A percentile compares a stretch with the other conserved stretches of the same genome.
Conservation (phyloP, 768 basidiomycete species). For the Termitomyces sp. region DNA sequence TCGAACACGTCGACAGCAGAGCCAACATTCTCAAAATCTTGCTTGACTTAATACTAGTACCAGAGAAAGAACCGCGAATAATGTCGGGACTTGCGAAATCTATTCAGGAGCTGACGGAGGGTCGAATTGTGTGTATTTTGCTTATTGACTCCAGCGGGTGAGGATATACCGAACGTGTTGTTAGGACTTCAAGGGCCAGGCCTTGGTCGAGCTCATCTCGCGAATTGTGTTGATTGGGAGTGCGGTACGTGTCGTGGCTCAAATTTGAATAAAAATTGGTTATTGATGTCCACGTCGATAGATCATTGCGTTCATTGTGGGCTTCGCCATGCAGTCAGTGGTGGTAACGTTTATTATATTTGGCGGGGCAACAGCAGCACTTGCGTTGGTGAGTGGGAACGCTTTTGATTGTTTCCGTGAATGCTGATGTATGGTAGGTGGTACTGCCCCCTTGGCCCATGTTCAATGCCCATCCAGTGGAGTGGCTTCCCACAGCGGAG, state of each 20-base stretch:
- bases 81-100: constrained; percentile 5
- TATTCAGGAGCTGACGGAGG: constrained; percentile 30
- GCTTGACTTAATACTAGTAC: neutral
- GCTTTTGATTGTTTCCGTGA: neutral
- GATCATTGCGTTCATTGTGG: constrained; percentile 51
- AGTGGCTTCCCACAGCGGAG: constrained; percentile 43
- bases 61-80: neutral
- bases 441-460: constrained; percentile 68
- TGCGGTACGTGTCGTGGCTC: constrained; percentile 32
- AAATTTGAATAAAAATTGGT: neutral
- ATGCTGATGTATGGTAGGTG: constrained; percentile 29
- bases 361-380: constrained; percentile 29
- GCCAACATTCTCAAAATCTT: neutral
- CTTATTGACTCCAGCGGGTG: neutral
- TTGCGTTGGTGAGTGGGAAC: constrained; percentile 36
- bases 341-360: constrained; percentile 47
- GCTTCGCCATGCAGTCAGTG: constrained; percentile 53
- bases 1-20: neutral
- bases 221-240: constrained; percentile 37
- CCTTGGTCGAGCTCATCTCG: constrained; percentile 41
- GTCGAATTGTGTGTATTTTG: constrained; percentile 32
- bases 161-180: neutral
- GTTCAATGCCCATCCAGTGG: constrained; percentile 57
- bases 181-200: constrained; percentile 63
- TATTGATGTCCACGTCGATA: constrained; percentile 20